These are phyloP conservation scores for Saccharomyces hybrid DNA, from an alignment of 1,139 yeast genomes.

Conservation along the genomic window DNA sequence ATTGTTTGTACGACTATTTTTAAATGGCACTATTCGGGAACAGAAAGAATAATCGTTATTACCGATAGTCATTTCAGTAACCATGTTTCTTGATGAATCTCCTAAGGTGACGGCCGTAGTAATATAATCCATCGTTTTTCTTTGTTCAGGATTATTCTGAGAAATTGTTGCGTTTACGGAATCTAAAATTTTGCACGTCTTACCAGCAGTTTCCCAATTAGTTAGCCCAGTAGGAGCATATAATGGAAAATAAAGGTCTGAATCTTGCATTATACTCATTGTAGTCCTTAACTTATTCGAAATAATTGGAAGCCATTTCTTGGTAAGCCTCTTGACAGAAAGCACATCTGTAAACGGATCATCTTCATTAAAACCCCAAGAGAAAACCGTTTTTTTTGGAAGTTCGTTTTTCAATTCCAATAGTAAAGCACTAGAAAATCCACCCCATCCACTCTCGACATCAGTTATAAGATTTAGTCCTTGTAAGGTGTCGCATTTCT, in stretches of 20 bases:
- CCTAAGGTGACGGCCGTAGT: constrained; percentile 16
- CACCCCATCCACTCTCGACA: constrained; percentile 78
- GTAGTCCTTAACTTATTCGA: constrained; percentile 25
- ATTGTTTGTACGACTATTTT: constrained; percentile 5
- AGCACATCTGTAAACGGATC: constrained; percentile 15
- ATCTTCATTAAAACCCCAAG: constrained; percentile 43
- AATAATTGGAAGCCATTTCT: constrained; percentile 9
- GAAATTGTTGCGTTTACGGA: constrained; percentile 18
- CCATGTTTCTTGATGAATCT: constrained; percentile 18
- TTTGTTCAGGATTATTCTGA: constrained; percentile 11
- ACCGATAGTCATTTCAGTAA: constrained; percentile 15
- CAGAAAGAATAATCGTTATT: constrained; percentile 18
- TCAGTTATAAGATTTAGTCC: constrained; percentile 68
- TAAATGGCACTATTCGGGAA: constrained; percentile 11
- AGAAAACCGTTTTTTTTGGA: constrained; percentile 52
- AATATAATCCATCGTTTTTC: constrained; percentile 17
- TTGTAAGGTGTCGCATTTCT: constrained; percentile 63
- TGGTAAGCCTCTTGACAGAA: constrained; percentile 8
- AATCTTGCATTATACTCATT: constrained; percentile 18
- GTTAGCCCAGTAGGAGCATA: constrained; percentile 14
- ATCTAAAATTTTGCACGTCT: constrained; percentile 19
- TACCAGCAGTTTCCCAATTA: constrained; percentile 27
- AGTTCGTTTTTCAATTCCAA: constrained; percentile 60
- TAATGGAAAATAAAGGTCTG: constrained; percentile 27
- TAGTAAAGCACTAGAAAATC: constrained; percentile 51